A percentile compares a stretch with the other conserved stretches of the same genome.
phyloP scores from a whole-genome alignment of 2,329 filamentous ascomycete species.

The Aspergillus transmontanensis region DNA sequence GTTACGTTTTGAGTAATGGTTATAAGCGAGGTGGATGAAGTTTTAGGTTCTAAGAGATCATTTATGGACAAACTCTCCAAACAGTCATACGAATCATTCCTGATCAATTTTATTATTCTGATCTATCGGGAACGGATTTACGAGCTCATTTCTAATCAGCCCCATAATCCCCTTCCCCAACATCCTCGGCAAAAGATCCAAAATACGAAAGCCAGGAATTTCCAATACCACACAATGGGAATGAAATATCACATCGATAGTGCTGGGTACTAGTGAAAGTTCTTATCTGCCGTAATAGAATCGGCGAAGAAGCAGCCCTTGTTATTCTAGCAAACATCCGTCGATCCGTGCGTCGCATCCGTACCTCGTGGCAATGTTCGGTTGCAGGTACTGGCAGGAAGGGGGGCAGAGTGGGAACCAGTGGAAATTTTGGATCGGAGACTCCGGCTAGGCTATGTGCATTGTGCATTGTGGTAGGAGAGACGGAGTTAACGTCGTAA shows the following conservation, averaged over 20 bases:
- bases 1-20: neutral
- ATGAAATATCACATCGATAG: conserved; percentile 1
- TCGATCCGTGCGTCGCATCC: conserved; percentile 21
- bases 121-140: conserved; percentile 5
- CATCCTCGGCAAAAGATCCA: neutral
- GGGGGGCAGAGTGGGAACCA: conserved; percentile 7
- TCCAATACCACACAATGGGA: neutral
- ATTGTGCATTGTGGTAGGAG: neutral
- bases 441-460: neutral
- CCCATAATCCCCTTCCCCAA: neutral
- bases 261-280: neutral
- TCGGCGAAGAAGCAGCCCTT: neutral
- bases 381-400: conserved; percentile 14
- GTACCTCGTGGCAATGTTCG: conserved; percentile 22
- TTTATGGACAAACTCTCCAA: neutral
- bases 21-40: neutral
- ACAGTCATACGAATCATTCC: neutral
- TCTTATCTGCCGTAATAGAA: neutral
- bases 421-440: conserved; percentile 6
- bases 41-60: neutral
- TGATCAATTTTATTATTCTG: neutral
- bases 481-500: neutral
- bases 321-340: conserved; percentile 11
- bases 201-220: neutral
- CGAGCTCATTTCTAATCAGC: conserved; percentile 4